Evolutionary conservation across 1,139 yeast genomes (phyloP), one percentile per base, ranked within the genome.

Genomic region (Diutina mesorugosa): DNA sequence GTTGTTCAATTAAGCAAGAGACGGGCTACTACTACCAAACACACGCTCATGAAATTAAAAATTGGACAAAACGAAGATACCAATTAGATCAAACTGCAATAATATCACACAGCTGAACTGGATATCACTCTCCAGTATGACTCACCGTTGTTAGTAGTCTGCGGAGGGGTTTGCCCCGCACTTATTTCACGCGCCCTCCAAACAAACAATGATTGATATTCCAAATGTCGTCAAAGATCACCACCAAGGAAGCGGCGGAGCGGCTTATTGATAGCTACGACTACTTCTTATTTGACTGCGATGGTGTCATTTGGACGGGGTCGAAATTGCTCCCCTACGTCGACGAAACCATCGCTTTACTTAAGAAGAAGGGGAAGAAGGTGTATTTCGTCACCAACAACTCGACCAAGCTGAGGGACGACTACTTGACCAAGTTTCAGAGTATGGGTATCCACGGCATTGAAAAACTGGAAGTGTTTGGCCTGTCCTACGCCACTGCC

Each of bases 361-460:
- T 76, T 57, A 74, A 71, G 59, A 57, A 63, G 9, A 59, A 60
- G 55, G 64, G 66, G 14, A 93, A 93, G 68, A 80, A 84, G 57
- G 76, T 90, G 55, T 78, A 90, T 55, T 93, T 93, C 69, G 99
- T 95, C 45, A 91, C 99, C 56, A 93, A 93, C 75, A 93, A 93
- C 71, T 89, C 97, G 18, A 89, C 97, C 45, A 93, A 93, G 69
- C 86, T 97, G 1, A 77, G 99, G 60, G 70, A 73, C 55, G 86
- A 85, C 55, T 93, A 95, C 68, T 77, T 87, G 54, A 72, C 76
- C 61, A 95, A 93, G 71, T 90, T 93, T 66, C 78, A 74, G 16
- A 80, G 83, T 58, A 79, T 89, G 59, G 98, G 97, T 1, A 78
- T 91, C 57, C 64, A 68, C 5, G 78, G 74, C 2, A 84, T 87